Base-by-base conservation (phyloP, 2,329 filamentous ascomycete species). In the Penicillium thymicola region DNA sequence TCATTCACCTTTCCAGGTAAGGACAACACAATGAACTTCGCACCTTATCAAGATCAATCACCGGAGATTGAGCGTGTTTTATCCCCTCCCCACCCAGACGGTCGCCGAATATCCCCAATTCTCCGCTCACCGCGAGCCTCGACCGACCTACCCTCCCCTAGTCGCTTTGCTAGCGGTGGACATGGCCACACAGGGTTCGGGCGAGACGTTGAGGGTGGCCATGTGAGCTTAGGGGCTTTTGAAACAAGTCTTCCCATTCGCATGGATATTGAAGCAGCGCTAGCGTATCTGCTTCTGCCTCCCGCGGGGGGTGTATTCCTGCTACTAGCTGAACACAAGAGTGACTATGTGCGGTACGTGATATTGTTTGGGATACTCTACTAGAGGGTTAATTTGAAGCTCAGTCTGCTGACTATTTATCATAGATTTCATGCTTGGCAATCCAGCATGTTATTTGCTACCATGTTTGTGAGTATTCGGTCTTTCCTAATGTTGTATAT, bases 341-440 rank as follows among this genome's bases (percentile, higher is more conserved):
- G 92, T 70, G 94, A 99, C 76, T 99, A 96, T 75, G 94, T 99
- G 55, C 84, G 94, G 89, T 93, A 76, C 71, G 72, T 65, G 49
- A 37, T 13, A 0, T 7, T 2, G 4, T 13, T 50, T 25, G 18
- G 4, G 21, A n/a, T 11, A 25, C 23, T 30, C 14, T 18, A 1
- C n/a, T n/a, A n/a, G n/a, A n/a, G 5, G 13, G 9, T 5, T 21
- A 13, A 7, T 43, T 27, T n/a, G 3, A 51, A 46, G 7, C 18
- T 5, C 37, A 43, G 34, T 45, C 27, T 47, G 11, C 49, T 58
- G 6, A 43, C 30, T 23, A 25, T 42, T 51, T 41, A 40, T 46
- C 55, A 36, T 64, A 93, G 90, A 61, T 97, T 97, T 66, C 94
- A 99, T 74, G 94, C 94, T 8, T 99, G 94, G 93, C 94, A 99